These are phyloP conservation scores for Coprinopsis cinerea DNA, from an alignment of 768 basidiomycete genomes.

Conservation along the genomic window DNA sequence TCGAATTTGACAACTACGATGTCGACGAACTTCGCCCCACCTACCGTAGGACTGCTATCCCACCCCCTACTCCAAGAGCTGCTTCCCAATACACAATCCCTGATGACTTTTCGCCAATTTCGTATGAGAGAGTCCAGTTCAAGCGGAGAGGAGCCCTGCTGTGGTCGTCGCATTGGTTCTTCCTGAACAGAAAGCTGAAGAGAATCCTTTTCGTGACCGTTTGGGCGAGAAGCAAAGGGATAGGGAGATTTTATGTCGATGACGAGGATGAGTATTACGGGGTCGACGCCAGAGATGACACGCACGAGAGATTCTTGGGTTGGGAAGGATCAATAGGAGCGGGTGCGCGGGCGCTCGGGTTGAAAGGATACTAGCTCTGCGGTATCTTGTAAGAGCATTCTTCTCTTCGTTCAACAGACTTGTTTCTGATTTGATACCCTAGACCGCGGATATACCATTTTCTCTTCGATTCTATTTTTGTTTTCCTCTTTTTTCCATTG, in stretches of 20 bases:
- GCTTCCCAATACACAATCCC: slow-evolving; percentile 33
- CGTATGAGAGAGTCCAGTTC: slow-evolving; percentile 37
- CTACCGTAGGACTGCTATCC: slow-evolving; percentile 31
- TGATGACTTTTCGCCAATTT: slow-evolving; percentile 32
- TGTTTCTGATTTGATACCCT: neutral
- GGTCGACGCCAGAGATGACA: slow-evolving; percentile 27
- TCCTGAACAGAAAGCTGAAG: slow-evolving; percentile 88
- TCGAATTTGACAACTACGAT: slow-evolving; percentile 80
- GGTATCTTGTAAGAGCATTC: slow-evolving; percentile 5
- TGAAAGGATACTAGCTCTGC: slow-evolving; percentile 23
- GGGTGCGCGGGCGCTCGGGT: slow-evolving; percentile 77
- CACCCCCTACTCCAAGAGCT: slow-evolving; percentile 33
- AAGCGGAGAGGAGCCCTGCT: slow-evolving; percentile 74
- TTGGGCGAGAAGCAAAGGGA: slow-evolving; percentile 75
- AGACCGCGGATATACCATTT: neutral
- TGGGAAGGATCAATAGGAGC: slow-evolving; percentile 78
- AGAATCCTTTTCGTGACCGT: slow-evolving; percentile 88
- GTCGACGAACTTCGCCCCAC: slow-evolving; percentile 48
- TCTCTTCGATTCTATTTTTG: neutral
- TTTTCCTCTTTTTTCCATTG: neutral
- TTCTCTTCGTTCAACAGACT: neutral
- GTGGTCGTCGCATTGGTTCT: slow-evolving; percentile 98
- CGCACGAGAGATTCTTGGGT: slow-evolving; percentile 61
- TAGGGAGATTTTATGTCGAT: slow-evolving; percentile 44
- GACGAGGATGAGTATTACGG: slow-evolving; percentile 36